Evolutionary conservation across 306 rosid species (phyloP).

Genomic region (Glycine tomentella): DNA sequence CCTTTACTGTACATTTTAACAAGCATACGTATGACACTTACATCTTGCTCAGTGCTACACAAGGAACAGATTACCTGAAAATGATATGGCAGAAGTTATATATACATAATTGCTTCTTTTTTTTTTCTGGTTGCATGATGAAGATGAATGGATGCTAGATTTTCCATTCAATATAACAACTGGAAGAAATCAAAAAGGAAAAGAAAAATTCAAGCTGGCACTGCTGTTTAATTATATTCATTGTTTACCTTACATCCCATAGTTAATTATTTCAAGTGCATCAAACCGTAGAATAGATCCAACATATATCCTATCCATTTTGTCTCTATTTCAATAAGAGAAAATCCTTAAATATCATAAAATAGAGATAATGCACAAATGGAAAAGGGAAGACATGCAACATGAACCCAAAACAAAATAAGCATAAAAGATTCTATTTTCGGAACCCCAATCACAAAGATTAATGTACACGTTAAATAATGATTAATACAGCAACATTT

Average conservation of each 20-base stretch:
- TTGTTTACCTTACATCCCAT: background rate
- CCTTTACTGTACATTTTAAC: background rate
- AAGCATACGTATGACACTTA: conserved; percentile 36
- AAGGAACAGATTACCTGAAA: conserved; percentile 77
- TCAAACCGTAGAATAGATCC: background rate
- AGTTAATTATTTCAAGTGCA: background rate
- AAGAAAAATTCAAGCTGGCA: background rate
- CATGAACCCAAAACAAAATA: background rate
- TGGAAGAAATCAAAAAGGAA: background rate
- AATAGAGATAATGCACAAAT: conserved; percentile 1
- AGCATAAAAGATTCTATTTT: background rate
- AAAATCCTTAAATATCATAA: background rate
- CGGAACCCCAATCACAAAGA: background rate
- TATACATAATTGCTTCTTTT: background rate
- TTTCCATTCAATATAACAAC: background rate
- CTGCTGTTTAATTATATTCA: background rate
- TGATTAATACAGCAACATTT: background rate
- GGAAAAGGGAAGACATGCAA: background rate
- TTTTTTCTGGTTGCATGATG: conserved; percentile 16
- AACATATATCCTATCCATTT: conserved; percentile 5
- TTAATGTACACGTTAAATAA: background rate
- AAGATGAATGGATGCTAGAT: background rate
- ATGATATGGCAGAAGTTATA: conserved; percentile 28
- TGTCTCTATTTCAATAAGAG: background rate
- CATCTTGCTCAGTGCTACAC: conserved; percentile 86